A percentile compares a stretch with the other conserved stretches of the same genome.
phyloP scores from a whole-genome alignment of 2,329 filamentous ascomycete species.

The Penicillium vulpinum region DNA sequence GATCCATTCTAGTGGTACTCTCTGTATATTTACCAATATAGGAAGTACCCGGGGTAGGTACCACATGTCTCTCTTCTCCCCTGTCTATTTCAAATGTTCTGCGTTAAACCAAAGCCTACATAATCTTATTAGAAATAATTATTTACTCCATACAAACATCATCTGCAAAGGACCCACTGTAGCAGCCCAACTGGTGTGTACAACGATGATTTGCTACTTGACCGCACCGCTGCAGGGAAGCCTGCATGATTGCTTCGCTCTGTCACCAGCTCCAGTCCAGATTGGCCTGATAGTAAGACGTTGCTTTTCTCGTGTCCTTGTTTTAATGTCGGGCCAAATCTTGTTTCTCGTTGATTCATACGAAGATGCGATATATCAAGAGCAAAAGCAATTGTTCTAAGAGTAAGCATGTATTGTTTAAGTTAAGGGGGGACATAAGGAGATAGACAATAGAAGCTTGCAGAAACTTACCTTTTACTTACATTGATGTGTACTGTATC shows the following conservation, averaged over 20 bases:
- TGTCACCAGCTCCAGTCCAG: slow-evolving; percentile 19
- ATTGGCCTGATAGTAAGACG: slow-evolving; percentile 11
- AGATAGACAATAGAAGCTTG: neutral
- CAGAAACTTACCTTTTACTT: neutral
- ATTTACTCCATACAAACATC: slow-evolving; percentile 22
- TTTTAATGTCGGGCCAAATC: neutral
- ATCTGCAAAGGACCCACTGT: slow-evolving; percentile 22
- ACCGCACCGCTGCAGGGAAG: slow-evolving; percentile 18
- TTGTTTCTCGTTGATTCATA: neutral
- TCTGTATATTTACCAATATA: neutral
- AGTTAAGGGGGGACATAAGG: neutral
- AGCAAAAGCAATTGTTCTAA: neutral
- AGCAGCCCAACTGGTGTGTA: slow-evolving; percentile 25
- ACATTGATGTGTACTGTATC: neutral
- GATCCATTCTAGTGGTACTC: too few relatives aligned
- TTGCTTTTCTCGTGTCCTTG: neutral
- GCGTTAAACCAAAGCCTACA: neutral
- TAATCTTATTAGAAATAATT: neutral
- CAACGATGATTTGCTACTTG: slow-evolving; percentile 27
- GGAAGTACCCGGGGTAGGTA: too few relatives aligned
- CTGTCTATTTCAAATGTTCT: slow-evolving; percentile 1
- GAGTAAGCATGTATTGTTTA: neutral
- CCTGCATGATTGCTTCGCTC: slow-evolving; percentile 18
- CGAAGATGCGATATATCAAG: neutral
- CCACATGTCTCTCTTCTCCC: neutral